phyloP scores from a whole-genome alignment of 176 grass and related monocot genomes.

The Secale cereale region DNA sequence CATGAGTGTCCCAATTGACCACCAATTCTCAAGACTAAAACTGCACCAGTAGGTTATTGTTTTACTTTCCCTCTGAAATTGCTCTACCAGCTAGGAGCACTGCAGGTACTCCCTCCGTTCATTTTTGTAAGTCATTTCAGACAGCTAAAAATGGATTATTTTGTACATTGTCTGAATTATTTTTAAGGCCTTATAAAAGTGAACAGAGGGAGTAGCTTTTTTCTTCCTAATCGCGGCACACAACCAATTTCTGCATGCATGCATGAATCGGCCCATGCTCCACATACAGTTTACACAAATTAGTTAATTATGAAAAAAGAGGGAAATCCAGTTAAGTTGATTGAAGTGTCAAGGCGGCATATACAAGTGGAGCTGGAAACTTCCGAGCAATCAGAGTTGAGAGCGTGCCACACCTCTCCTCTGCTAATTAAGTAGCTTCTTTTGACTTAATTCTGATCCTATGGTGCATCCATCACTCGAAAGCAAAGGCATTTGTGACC shows the following conservation, averaged over 20 bases:
- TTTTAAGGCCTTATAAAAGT: no score
- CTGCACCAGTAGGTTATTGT: background rate
- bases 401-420: background rate
- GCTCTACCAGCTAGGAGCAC: background rate
- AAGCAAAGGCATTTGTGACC: conserved; percentile 14
- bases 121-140: no score
- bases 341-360: background rate
- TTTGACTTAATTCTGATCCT: conserved; percentile 30
- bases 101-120: no score
- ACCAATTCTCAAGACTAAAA: background rate
- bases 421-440: background rate
- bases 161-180: no score
- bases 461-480: conserved; percentile 21
- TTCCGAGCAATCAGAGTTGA: conserved; percentile 18
- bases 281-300: background rate
- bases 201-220: no score
- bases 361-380: background rate
- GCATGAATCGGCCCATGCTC: background rate
- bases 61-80: background rate
- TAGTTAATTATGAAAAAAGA: background rate
- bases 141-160: no score
- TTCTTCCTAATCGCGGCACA: background rate
- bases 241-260: background rate
- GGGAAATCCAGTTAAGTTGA: background rate
- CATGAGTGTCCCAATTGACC: conserved; percentile 17